These are phyloP conservation scores for Drechslerella stenobrocha DNA, from an alignment of 2,329 filamentous ascomycete genomes.

Conservation along the genomic window DNA sequence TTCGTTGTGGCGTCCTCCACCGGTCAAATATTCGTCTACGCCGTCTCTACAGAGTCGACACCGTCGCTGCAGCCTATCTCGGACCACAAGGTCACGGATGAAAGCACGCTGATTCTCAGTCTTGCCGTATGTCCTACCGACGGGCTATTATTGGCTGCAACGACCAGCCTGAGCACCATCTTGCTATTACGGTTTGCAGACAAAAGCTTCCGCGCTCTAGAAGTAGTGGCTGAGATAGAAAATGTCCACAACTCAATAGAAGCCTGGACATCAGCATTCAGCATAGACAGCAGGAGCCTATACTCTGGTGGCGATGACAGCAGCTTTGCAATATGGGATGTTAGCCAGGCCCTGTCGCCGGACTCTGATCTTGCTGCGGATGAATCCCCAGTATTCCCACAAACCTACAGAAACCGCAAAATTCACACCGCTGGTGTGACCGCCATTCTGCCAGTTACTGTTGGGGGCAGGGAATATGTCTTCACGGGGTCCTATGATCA, in stretches of 20 bases:
- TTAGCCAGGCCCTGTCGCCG: background rate
- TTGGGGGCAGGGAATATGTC: conserved; percentile 55
- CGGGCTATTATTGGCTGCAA: conserved; percentile 9
- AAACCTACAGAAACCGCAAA: conserved; percentile 23
- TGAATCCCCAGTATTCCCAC: background rate
- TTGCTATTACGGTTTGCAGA: conserved; percentile 25
- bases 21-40: conserved; percentile 25
- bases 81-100: conserved; percentile 20
- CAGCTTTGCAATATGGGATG: conserved; percentile 37
- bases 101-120: conserved; percentile 21
- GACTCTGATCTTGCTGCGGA: background rate
- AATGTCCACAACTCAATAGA: conserved; percentile 27
- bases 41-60: background rate
- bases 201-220: conserved; percentile 2
- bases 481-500: conserved; percentile 94
- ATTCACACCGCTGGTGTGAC: conserved; percentile 37
- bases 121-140: conserved; percentile 17
- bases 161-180: conserved; percentile 25
- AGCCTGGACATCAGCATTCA: conserved; percentile 37
- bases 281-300: conserved; percentile 14
- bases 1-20: conserved; percentile 32
- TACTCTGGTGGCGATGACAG: conserved; percentile 44
- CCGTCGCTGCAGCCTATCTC: conserved; percentile 13
- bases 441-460: conserved; percentile 27
- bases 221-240: conserved; percentile 11